Base-by-base conservation (phyloP, 495 filamentous ascomycete genomes). In the Lophium mytilinum region DNA sequence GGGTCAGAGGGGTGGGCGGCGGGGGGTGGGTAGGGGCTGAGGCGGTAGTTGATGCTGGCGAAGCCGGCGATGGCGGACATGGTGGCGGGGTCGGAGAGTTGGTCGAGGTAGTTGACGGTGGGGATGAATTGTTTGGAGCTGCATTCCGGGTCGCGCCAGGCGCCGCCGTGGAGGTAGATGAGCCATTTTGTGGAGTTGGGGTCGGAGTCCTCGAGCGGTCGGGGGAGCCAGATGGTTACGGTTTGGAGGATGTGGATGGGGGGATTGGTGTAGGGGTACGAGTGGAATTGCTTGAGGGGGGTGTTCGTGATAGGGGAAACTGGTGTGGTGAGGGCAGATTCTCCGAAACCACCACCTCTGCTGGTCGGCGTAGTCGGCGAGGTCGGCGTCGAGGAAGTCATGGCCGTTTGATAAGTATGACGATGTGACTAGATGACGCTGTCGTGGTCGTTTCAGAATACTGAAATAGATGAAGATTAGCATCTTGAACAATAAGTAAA, bases 121-220 rank as follows among this genome's bases (percentile, higher is more conserved):
- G 64, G 53, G 11, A 34, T 18, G 21, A 66, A 35, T 48, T 17
- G 19, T 0, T 21, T 11, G 24, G 42, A 52, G 41, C 19, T 50
- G 43, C 58, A 57, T 6, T 45, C n/a, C 1, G 64, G 64, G 54
- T 66, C 64, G 53, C 64, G 64, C 64, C 64, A 66, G 42, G 64
- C 64, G 40, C 64, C 64, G 56, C 64, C 64, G 53, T 66, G 64
- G 57, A 67, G n/a, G 55, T 64, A 66, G 40, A 63, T 41, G 12
- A 64, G 52, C 56, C 57, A 60, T n/a, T 60, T 42, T 4, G 46
- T 51, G 14, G 5, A 17, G 1, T 40, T 17, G 7, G 51, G 56
- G 15, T 39, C 7, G 24, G 60, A 60, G 14, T 47, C 14, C 1
- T 9, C 1, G 15, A 60, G 49, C 1, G 61, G 64, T 0, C 64